A percentile compares a stretch with the other conserved stretches of the same genome.
These are phyloP conservation scores for Talaromyces sp. DNA, from an alignment of 2,329 filamentous ascomycete species.

Conservation along the genomic window DNA sequence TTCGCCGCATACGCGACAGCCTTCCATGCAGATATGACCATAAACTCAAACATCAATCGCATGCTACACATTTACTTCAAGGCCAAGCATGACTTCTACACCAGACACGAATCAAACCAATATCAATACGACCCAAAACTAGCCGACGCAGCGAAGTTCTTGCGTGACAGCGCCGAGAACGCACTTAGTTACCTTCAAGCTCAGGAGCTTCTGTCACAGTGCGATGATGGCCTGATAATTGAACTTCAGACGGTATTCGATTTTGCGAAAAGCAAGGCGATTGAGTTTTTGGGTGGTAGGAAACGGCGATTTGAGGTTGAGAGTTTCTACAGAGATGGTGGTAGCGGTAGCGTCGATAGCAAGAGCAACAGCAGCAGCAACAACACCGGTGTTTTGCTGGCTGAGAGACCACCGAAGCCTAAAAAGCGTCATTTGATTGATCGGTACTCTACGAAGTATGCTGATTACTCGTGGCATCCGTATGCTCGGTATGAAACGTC, in stretches of 20 bases:
- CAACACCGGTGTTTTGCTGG: not conserved
- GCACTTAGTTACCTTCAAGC: conserved; percentile 30
- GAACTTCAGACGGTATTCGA: conserved; percentile 32
- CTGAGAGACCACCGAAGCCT: not conserved
- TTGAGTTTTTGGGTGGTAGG: conserved; percentile 33
- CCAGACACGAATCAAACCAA: conserved; percentile 15
- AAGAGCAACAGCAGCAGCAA: not conserved
- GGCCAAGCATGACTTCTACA: conserved; percentile 35
- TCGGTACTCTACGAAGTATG: conserved; percentile 1
- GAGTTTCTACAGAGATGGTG: not conserved
- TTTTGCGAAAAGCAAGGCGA: conserved; percentile 32
- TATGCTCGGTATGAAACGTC: not conserved
- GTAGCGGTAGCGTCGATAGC: not conserved
- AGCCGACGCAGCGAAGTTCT: conserved; percentile 33
- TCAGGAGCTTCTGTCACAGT: conserved; percentile 23
- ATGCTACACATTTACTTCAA: conserved; percentile 30
- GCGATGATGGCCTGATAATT: not conserved
- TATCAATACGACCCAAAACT: conserved; percentile 16
- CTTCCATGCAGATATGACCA: conserved; percentile 12
- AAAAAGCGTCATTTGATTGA: not conserved
- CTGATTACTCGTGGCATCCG: not conserved
- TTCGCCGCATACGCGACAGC: not conserved
- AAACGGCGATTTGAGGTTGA: conserved; percentile 35
- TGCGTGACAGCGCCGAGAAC: conserved; percentile 43
- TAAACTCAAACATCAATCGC: conserved; percentile 20